Percentiles rank a stretch among this genome's conserved stretches.
These are phyloP conservation scores for Fermentozyma sake DNA, from an alignment of 1,139 yeast genomes.

Conservation along the genomic window DNA sequence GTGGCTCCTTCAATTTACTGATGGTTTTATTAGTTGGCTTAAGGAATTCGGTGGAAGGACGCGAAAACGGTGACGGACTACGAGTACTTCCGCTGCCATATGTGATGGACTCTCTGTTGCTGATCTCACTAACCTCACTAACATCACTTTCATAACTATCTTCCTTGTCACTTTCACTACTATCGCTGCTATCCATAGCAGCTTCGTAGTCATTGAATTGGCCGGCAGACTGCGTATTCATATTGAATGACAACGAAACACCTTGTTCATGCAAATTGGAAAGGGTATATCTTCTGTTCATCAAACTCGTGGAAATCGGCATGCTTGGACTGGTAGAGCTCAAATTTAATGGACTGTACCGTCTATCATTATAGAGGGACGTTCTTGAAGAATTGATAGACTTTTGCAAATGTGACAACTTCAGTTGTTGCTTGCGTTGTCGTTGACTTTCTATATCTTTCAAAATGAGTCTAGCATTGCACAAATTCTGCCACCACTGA, in stretches of 20 bases:
- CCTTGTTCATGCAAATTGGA: constrained; percentile 70
- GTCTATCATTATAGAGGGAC: constrained; percentile 6
- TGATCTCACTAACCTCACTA: constrained; percentile 1
- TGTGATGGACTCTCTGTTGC: too few species aligned
- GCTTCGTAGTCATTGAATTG: constrained; percentile 24
- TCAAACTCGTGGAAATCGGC: constrained; percentile 9
- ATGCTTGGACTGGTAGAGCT: constrained; percentile 14
- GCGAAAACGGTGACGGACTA: constrained; percentile 3
- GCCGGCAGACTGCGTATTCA: constrained; percentile 49
- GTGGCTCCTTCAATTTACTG: neutral
- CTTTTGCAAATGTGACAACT: constrained; percentile 5
- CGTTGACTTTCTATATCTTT: constrained; percentile 30
- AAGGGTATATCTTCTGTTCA: constrained; percentile 43
- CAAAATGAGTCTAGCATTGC: constrained; percentile 48
- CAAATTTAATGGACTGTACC: constrained; percentile 25
- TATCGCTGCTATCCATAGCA: constrained; percentile 20
- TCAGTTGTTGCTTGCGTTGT: constrained; percentile 6
- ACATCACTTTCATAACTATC: constrained; percentile 3
- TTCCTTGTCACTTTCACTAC: constrained; percentile 8
- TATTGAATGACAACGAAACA: constrained; percentile 57
- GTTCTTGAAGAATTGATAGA: constrained; percentile 3
- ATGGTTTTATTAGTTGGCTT: too few species aligned
- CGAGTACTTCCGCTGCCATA: constrained; percentile 3
- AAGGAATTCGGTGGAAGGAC: too few species aligned
- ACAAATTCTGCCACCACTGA: constrained; percentile 66